Percentiles rank a stretch among this genome's conserved stretches.
Evolutionary conservation across 2,329 filamentous ascomycete genomes (phyloP).

Genomic region (Penicillium sp.): DNA sequence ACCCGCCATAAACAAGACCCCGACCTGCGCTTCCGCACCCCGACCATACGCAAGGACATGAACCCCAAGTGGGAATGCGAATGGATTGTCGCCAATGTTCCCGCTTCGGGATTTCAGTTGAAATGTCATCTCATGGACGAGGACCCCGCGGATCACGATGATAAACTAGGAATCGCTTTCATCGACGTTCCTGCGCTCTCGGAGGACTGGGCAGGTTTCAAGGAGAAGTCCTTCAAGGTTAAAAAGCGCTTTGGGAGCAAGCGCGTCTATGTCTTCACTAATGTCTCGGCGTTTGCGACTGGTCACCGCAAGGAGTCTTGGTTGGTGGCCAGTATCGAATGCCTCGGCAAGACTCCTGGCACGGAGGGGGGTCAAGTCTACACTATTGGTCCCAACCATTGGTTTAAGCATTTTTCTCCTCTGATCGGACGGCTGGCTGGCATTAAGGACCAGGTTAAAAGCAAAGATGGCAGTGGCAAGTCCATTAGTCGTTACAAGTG

Average conservation of each 20-base stretch:
- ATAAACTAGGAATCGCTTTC: constrained; percentile 83
- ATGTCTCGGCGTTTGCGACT: constrained; percentile 63
- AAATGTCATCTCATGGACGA: constrained; percentile 90
- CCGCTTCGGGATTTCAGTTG: constrained; percentile 74
- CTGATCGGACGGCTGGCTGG: constrained; percentile 81
- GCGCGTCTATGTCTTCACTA: constrained; percentile 75
- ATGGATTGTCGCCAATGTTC: constrained; percentile 87
- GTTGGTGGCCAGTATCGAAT: constrained; percentile 70
- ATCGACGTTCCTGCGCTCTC: constrained; percentile 61
- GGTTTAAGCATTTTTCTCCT: constrained; percentile 82
- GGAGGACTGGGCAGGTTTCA: constrained; percentile 68
- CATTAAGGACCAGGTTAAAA: constrained; percentile 65
- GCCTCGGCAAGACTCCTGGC: constrained; percentile 71
- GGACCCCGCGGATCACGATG: constrained; percentile 80
- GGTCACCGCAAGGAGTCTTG: constrained; percentile 64
- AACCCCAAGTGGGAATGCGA: constrained; percentile 79
- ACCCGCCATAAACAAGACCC: constrained; percentile 85
- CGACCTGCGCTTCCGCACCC: constrained; percentile 69
- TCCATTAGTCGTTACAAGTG: constrained; percentile 74
- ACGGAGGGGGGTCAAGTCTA: constrained; percentile 68
- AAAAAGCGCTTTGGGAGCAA: constrained; percentile 83
- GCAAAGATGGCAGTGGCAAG: constrained; percentile 50
- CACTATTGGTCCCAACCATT: constrained; percentile 73
- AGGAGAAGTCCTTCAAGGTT: constrained; percentile 64
- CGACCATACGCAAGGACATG: constrained; percentile 68